Percentiles rank a stretch among this genome's conserved stretches.
These are phyloP conservation scores for Monascus ruber DNA, from an alignment of 2,329 filamentous ascomycete species.

Conservation along the genomic window DNA sequence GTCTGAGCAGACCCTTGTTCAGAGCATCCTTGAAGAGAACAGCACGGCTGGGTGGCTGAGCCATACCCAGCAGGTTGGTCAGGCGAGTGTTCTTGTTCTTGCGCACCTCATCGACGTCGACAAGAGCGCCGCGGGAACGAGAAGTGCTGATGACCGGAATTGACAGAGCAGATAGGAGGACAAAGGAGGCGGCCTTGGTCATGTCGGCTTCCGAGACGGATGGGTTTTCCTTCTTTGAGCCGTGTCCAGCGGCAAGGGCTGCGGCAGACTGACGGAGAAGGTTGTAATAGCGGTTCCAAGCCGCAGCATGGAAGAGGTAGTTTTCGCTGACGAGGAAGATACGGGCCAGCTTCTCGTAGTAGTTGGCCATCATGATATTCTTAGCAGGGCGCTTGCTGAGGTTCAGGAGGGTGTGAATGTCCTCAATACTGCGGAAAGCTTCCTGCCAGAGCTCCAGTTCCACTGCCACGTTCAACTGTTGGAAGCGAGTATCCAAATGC, in stretches of 20 bases:
- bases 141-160: slow-evolving; percentile 99
- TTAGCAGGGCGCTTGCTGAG: slow-evolving; percentile 96
- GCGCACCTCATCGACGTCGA: slow-evolving; percentile 91
- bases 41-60: slow-evolving; percentile 72
- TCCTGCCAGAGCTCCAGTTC: slow-evolving; percentile 98
- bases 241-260: slow-evolving; percentile 70
- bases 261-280: slow-evolving; percentile 83
- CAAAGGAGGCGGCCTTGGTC: slow-evolving; percentile 89
- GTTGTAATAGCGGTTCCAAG: slow-evolving; percentile 96
- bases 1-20: slow-evolving; percentile 87
- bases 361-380: slow-evolving; percentile 99
- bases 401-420: slow-evolving; percentile 94
- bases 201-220: slow-evolving; percentile 80
- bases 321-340: slow-evolving; percentile 99
- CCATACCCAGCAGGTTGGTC: slow-evolving; percentile 92
- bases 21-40: slow-evolving; percentile 92
- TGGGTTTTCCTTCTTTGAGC: slow-evolving; percentile 90
- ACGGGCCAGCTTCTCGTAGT: slow-evolving; percentile 97
- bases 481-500: slow-evolving; percentile 94
- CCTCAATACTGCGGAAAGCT: slow-evolving; percentile 97
- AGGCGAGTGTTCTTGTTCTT: slow-evolving; percentile 99
- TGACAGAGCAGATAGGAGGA: slow-evolving; percentile 86
- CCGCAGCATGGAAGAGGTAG: slow-evolving; percentile 96
- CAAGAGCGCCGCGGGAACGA: slow-evolving; percentile 84
- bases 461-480: slow-evolving; percentile 95